Conservation (phyloP, 2,329 filamentous ascomycete species). For the Sporothrix phasma region DNA sequence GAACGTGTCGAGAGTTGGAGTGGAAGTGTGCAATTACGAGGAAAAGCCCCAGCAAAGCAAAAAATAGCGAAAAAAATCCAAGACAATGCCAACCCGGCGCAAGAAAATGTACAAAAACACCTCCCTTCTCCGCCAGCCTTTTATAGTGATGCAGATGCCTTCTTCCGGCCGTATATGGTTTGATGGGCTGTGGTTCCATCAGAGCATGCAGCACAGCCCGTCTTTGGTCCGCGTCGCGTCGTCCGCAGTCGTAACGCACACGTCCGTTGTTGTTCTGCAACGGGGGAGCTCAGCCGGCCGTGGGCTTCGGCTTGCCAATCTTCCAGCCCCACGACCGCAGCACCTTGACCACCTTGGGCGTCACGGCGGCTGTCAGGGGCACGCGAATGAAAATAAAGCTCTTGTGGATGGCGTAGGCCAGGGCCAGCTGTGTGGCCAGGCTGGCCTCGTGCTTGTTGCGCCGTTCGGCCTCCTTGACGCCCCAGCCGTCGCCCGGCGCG, state of each 20-base stretch:
- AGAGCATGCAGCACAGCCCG: neutral
- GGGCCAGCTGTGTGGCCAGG: conserved; percentile 74
- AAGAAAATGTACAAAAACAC: neutral
- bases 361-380: conserved; percentile 79
- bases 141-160: conserved; percentile 1
- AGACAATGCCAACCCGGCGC: neutral
- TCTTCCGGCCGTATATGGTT: neutral
- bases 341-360: conserved; percentile 87
- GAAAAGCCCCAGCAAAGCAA: neutral
- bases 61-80: neutral
- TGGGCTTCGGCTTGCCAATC: conserved; percentile 60
- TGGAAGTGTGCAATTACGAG: neutral
- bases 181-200: too few species aligned
- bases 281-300: neutral
- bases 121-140: neutral
- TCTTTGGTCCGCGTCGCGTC: neutral
- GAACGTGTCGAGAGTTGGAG: neutral
- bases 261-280: neutral
- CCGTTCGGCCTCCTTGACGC: conserved; percentile 53
- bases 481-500: conserved; percentile 36
- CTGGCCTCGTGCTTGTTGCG: conserved; percentile 58
- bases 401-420: conserved; percentile 97
- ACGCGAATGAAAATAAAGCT: conserved; percentile 95
- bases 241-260: neutral
- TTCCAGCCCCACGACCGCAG: conserved; percentile 87